Evolutionary conservation across 169 alveolate genomes (phyloP).

Genomic region (Eimeria sp.): DNA sequence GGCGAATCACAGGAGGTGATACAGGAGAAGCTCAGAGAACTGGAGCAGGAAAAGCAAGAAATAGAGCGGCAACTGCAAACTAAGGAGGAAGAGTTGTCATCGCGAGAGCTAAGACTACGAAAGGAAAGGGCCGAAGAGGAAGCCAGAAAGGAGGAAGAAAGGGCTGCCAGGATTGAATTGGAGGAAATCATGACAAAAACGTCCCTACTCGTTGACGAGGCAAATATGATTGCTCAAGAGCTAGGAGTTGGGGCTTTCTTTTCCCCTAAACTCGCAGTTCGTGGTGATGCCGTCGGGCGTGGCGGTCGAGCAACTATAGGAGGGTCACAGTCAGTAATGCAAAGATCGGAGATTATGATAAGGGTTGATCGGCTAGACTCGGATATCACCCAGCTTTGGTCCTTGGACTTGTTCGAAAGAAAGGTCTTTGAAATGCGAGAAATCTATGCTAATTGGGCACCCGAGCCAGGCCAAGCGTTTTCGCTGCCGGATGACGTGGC

Average conservation of each 20-base stretch:
- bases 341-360: conserved; percentile 78
- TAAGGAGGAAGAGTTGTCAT: conserved; percentile 68
- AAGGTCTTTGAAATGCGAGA: conserved; percentile 83
- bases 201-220: conserved; percentile 78
- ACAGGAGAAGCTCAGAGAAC: conserved; percentile 49
- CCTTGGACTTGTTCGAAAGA: conserved; percentile 79
- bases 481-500: conserved; percentile 38
- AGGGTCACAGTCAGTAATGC: conserved; percentile 73
- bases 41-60: conserved; percentile 77
- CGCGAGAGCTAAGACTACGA: conserved; percentile 17
- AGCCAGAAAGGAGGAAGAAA: conserved; percentile 72
- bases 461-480: conserved; percentile 45
- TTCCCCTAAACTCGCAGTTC: conserved; percentile 78
- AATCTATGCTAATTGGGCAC: conserved; percentile 57
- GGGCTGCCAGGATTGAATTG: conserved; percentile 74
- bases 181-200: conserved; percentile 82
- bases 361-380: conserved; percentile 82
- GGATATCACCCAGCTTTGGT: conserved; percentile 79
- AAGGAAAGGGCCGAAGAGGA: conserved; percentile 81
- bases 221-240: conserved; percentile 83
- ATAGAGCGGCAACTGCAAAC: conserved; percentile 60
- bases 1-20: conserved; percentile 79
- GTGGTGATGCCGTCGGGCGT: conserved; percentile 67
- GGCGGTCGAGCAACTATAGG: conserved; percentile 61
- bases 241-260: conserved; percentile 81